Evolutionary conservation across 768 basidiomycete species (phyloP).

Genomic region (Lentinus brumalis): DNA sequence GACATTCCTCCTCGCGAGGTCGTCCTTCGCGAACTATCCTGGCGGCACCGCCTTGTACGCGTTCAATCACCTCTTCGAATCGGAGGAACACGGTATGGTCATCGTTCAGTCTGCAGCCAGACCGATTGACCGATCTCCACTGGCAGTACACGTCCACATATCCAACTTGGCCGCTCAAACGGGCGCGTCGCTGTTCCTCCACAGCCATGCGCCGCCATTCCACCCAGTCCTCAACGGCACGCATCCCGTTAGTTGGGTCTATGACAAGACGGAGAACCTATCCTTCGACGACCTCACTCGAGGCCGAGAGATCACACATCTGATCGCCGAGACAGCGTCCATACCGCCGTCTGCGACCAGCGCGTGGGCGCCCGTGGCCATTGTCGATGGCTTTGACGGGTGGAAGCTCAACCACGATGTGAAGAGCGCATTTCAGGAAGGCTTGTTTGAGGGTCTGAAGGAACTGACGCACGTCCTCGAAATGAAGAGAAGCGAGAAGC

Average conservation of each 20-base stretch:
- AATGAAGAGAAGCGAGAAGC: slow-evolving; percentile 24
- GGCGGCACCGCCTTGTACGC: slow-evolving; percentile 72
- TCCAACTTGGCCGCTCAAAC: slow-evolving; percentile 87
- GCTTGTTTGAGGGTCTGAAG: slow-evolving; percentile 9
- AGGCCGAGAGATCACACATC: slow-evolving; percentile 54
- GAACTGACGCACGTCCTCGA: slow-evolving; percentile 14
- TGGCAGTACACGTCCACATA: slow-evolving; percentile 69
- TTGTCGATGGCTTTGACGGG: slow-evolving; percentile 47
- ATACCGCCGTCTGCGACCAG: slow-evolving; percentile 1
- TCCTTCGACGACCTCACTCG: slow-evolving; percentile 42
- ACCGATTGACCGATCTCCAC: background rate
- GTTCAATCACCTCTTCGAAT: slow-evolving; percentile 57
- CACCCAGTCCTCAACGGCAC: slow-evolving; percentile 23
- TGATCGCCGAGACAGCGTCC: slow-evolving; percentile 52
- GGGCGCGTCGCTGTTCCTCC: slow-evolving; percentile 87
- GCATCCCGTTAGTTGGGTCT: slow-evolving; percentile 51
- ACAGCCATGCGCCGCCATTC: slow-evolving; percentile 62
- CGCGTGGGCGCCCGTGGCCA: slow-evolving; percentile 46
- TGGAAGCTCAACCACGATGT: slow-evolving; percentile 34
- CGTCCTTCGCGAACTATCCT: slow-evolving; percentile 84
- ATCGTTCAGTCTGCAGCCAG: background rate
- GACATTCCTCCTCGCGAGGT: slow-evolving; percentile 53
- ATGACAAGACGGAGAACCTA: slow-evolving; percentile 82
- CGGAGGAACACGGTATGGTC: slow-evolving; percentile 34
- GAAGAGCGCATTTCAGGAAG: slow-evolving; percentile 3